Conservation (phyloP, 306 rosid species). For the Astragalus glycyphyllos region DNA sequence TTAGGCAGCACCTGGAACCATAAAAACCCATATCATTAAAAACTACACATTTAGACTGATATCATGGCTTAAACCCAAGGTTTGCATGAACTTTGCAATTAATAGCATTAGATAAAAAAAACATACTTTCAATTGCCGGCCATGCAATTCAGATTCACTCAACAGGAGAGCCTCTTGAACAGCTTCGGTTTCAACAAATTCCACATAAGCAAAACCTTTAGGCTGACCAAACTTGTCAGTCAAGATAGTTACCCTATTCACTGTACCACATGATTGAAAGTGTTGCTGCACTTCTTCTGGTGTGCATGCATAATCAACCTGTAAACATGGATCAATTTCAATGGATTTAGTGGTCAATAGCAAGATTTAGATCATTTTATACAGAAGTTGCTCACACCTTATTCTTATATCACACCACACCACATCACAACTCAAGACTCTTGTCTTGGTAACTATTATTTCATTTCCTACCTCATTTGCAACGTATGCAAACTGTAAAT, state of each 20-base stretch:
- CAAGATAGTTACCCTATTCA: conserved; percentile 87
- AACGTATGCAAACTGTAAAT: conserved; percentile 19
- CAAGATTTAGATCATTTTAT: conserved; percentile 33
- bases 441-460: conserved; percentile 5
- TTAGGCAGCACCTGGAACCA: conserved; percentile 79
- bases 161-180: conserved; percentile 85
- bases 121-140: conserved; percentile 87
- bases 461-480: conserved; percentile 20
- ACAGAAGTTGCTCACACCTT: conserved; percentile 13
- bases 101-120: background rate
- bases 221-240: conserved; percentile 95
- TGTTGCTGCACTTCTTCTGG: conserved; percentile 99
- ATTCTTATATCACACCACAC: conserved; percentile 14
- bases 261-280: conserved; percentile 94
- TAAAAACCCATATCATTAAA: conserved; percentile 33
- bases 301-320: conserved; percentile 98
- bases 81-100: background rate
- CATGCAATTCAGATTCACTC: conserved; percentile 88
- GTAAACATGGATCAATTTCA: conserved; percentile 46
- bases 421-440: background rate
- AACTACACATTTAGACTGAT: conserved; percentile 7
- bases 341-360: conserved; percentile 31
- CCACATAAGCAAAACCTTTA: conserved; percentile 95
- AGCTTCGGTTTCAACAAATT: conserved; percentile 87
- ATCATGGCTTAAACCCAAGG: conserved; percentile 22